Base-by-base conservation (phyloP, 139 green algal genomes). In the Tetradesmus obliquus region DNA sequence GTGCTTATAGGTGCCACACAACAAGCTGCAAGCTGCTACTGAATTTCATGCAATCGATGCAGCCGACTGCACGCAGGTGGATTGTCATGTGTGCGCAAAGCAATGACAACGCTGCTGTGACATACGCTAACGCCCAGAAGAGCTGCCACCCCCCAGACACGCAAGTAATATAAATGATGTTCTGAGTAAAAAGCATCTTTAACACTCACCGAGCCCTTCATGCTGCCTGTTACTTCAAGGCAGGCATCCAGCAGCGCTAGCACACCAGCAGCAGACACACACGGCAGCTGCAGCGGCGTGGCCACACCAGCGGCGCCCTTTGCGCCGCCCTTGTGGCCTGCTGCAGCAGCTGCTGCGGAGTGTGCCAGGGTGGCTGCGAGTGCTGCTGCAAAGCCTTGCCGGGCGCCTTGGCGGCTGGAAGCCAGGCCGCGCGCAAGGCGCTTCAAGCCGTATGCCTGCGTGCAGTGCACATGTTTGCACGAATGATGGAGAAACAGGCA, bases 301-400 rank as follows among this genome's bases (percentile, higher is more conserved):
- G 8, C 24, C n/a, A 76, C 66, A 3, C 13, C 24, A 84, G 60
- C 51, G 10, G 72, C 17, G 19, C 24, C 62, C 19, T 66, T 58
- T 20, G 19, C 45, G 55, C 88, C 55, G 69, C 24, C 79, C 3
- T 12, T 24, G 51, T 8, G n/a, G 17, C 8, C 71, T 5, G 13
- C 19, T 45, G 79, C 76, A 3, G 57, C 55, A 32, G 24, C 55
- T 4, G 53, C 55, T 51, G 87, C 90, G 20, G 85, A 55, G 54
- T 79, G 54, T 6, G 86, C 69, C 15, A 97, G 92, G 45, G 94
- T 71, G 19, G 90, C 80, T 9, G 95, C 90, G 20, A 98, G 92
- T 3, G 96, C 97, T 24, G 97, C 93, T 3, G 96, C 94, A 95
- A 97, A 98, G 87, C 97, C 97, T 91, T 98, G 97, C 13, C 97